Base-by-base conservation (phyloP, 2,329 filamentous ascomycete genomes). In the Rhytidhysteron rufulum region DNA sequence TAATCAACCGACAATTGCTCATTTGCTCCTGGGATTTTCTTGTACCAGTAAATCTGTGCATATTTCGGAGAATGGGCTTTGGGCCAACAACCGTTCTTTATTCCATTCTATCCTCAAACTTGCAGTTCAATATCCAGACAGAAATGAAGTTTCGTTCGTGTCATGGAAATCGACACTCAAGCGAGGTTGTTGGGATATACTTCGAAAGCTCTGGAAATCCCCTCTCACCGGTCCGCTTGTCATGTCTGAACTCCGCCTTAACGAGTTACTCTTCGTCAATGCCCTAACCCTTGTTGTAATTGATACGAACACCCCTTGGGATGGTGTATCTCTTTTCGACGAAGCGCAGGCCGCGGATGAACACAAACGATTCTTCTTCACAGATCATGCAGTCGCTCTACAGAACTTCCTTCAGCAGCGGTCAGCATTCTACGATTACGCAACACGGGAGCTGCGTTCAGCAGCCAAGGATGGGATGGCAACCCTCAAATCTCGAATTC, bases 1-100 rank as follows among this genome's bases (percentile, higher is more conserved):
- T 1, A 79, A 85, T 52, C 80, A 83, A 51, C 90, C 93, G 4
- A 94, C 85, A 2, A 83, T 98, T 50, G 93, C 91, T 0, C 94
- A 98, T 63, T 75, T 95, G 33, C 72, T 98, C 2, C 79, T 98
- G 4, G 93, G 93, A 0, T 96, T 98, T 62, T 78, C 78, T 41
- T 94, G 88, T 54, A 79, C 82, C 31, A 79, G 84, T 25, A 83
- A 82, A 47, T 77, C 77, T 8, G 71, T 97, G 2, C 80, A 80
- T 18, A 70, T 93, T 22, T 76, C 85, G 37, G 69, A 80, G 1
- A 78, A 82, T 20, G 79, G 88, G 34, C 67, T 85, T 2, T 94
- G 95, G 63, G 78, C 82, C 10, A 73, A 78, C 13, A 78, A 81
- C 11, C 77, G 77, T 16, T 91, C 93, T 1, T 71, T 98, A 11